Conservation (phyloP, 164 flowering plant genomes). For the Annona cherimola region DNA sequence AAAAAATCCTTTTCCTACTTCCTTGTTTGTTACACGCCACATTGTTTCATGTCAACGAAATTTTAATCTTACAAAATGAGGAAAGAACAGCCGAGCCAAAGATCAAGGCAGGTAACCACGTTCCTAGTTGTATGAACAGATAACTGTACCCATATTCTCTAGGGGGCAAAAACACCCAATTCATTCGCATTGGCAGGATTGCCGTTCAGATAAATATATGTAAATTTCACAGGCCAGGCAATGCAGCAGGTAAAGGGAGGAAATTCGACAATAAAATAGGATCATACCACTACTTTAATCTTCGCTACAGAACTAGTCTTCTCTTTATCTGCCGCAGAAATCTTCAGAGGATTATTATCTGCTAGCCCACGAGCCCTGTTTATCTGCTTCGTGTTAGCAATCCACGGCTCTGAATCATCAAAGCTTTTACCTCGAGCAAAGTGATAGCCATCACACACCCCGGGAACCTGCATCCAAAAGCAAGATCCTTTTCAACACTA, state of each 20-base stretch:
- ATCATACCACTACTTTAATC: constrained; percentile 85
- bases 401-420: constrained; percentile 69
- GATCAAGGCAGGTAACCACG: background rate
- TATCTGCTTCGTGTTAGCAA: constrained; percentile 36
- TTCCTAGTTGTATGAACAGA: background rate
- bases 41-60: background rate
- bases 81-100: no score
- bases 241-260: background rate
- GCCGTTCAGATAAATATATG: background rate
- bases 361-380: constrained; percentile 41
- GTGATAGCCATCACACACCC: constrained; percentile 37
- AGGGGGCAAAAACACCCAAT: background rate
- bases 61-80: background rate
- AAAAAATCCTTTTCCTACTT: background rate
- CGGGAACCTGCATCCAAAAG: constrained; percentile 46
- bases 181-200: background rate
- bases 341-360: constrained; percentile 50
- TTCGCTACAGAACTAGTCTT: constrained; percentile 67
- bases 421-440: constrained; percentile 57
- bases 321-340: constrained; percentile 54
- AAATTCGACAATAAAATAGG: background rate
- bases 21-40: background rate
- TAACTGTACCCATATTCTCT: background rate
- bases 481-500: constrained; percentile 6
- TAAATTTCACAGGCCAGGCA: background rate